phyloP scores from a whole-genome alignment of 2,329 filamentous ascomycete species.

The Fusarium ramigenum region DNA sequence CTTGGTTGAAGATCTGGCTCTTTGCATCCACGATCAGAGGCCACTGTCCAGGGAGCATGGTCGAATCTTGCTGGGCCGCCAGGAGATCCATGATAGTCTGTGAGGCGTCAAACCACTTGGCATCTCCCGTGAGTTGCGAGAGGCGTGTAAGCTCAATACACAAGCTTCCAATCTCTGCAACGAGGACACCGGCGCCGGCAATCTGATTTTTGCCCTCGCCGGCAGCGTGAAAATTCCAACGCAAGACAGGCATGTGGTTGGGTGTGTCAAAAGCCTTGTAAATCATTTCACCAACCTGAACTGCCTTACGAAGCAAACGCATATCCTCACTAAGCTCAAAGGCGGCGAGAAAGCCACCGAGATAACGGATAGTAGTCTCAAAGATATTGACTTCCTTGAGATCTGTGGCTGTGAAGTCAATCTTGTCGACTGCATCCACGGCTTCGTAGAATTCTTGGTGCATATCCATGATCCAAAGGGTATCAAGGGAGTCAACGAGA shows the following conservation, averaged over 20 bases:
- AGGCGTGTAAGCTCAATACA: conserved; percentile 78
- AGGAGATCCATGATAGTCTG: conserved; percentile 74
- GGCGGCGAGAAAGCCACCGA: conserved; percentile 74
- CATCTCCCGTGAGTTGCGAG: conserved; percentile 75
- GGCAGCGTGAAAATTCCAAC: conserved; percentile 54
- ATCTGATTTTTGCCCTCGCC: conserved; percentile 46
- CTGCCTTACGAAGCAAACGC: conserved; percentile 68
- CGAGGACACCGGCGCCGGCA: conserved; percentile 51
- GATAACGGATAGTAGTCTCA: conserved; percentile 76
- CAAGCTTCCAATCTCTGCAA: conserved; percentile 68
- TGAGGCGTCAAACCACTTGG: conserved; percentile 79
- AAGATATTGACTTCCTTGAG: conserved; percentile 68
- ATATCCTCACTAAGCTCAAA: conserved; percentile 71
- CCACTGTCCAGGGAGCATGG: conserved; percentile 77
- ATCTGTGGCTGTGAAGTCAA: conserved; percentile 68
- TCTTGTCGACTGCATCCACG: conserved; percentile 63
- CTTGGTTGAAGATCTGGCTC: conserved; percentile 36
- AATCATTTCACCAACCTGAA: conserved; percentile 70
- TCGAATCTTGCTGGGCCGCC: conserved; percentile 70
- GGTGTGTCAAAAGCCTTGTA: conserved; percentile 75
- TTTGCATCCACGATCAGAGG: conserved; percentile 53
- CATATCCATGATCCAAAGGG: conserved; percentile 78
- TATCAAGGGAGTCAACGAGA: conserved; percentile 73
- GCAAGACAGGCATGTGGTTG: conserved; percentile 69
- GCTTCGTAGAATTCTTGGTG: conserved; percentile 72